These are phyloP conservation scores for Trichophyton mentagrophytes DNA, from an alignment of 2,329 filamentous ascomycete genomes.

Conservation along the genomic window DNA sequence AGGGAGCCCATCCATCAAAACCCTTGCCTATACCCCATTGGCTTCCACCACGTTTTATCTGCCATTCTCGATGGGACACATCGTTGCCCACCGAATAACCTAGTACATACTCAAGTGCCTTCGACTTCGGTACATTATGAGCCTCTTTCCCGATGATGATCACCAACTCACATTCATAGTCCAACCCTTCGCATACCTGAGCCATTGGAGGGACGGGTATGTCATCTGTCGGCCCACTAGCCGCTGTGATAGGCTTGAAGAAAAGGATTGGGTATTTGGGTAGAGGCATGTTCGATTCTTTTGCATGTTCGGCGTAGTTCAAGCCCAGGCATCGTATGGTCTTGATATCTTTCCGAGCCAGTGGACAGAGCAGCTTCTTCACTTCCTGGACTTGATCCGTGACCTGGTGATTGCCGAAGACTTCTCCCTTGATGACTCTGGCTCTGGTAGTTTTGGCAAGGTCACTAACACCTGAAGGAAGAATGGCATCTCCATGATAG, in stretches of 20 bases:
- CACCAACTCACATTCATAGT: conserved; percentile 73
- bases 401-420: conserved; percentile 52
- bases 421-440: conserved; percentile 50
- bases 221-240: conserved; percentile 51
- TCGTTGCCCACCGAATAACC: conserved; percentile 68
- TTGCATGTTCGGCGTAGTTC: conserved; percentile 60
- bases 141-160: conserved; percentile 58
- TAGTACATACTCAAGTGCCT: conserved; percentile 58
- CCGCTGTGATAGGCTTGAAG: conserved; percentile 56
- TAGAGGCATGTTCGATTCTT: conserved; percentile 55
- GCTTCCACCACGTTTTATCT: conserved; percentile 52
- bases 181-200: conserved; percentile 52
- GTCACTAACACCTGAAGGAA: conserved; percentile 48
- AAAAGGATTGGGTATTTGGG: conserved; percentile 63
- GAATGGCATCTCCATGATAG: conserved; percentile 63
- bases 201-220: conserved; percentile 55
- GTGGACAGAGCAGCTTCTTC: conserved; percentile 46
- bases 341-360: conserved; percentile 49
- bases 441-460: conserved; percentile 50
- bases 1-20: conserved; percentile 64
- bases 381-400: conserved; percentile 48
- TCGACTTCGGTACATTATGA: conserved; percentile 49
- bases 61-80: conserved; percentile 68
- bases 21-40: conserved; percentile 63
- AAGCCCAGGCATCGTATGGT: conserved; percentile 58